phyloP scores from a whole-genome alignment of 2,329 filamentous ascomycete genomes.

The Iodosphaeria phyllophila region DNA sequence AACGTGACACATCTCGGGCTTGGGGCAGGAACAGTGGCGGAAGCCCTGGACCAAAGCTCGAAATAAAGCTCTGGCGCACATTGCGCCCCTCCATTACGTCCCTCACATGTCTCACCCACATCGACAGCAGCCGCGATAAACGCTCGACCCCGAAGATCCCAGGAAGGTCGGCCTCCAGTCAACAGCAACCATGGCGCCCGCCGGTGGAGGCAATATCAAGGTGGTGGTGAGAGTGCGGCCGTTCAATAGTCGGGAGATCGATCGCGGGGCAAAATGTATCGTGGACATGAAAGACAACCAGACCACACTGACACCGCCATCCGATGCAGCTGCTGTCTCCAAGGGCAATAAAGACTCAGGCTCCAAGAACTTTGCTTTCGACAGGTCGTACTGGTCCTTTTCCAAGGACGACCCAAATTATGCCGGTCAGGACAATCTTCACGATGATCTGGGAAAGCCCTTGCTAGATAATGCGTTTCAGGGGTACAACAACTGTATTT shows the following conservation, averaged over 20 bases:
- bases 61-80: no score
- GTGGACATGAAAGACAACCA: slow-evolving; percentile 91
- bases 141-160: no score
- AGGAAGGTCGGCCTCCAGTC: slow-evolving; percentile 5
- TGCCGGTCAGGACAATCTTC: slow-evolving; percentile 77
- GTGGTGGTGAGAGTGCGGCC: slow-evolving; percentile 93
- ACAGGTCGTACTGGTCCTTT: slow-evolving; percentile 97
- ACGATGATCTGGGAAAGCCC: slow-evolving; percentile 72
- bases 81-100: no score
- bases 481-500: slow-evolving; percentile 99
- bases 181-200: slow-evolving; percentile 33
- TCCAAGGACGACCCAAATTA: slow-evolving; percentile 64
- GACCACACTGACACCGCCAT: slow-evolving; percentile 64
- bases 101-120: no score
- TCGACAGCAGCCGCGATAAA: no score
- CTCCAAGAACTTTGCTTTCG: slow-evolving; percentile 82
- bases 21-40: no score
- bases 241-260: slow-evolving; percentile 90
- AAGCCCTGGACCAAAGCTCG: no score
- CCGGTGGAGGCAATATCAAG: slow-evolving; percentile 93
- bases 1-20: no score
- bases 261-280: slow-evolving; percentile 86
- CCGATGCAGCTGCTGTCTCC: slow-evolving; percentile 30
- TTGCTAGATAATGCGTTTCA: slow-evolving; percentile 95
- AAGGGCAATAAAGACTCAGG: slow-evolving; percentile 55